Evolutionary conservation across 768 basidiomycete species (phyloP).

Genomic region (Phaeotremella skinneri): DNA sequence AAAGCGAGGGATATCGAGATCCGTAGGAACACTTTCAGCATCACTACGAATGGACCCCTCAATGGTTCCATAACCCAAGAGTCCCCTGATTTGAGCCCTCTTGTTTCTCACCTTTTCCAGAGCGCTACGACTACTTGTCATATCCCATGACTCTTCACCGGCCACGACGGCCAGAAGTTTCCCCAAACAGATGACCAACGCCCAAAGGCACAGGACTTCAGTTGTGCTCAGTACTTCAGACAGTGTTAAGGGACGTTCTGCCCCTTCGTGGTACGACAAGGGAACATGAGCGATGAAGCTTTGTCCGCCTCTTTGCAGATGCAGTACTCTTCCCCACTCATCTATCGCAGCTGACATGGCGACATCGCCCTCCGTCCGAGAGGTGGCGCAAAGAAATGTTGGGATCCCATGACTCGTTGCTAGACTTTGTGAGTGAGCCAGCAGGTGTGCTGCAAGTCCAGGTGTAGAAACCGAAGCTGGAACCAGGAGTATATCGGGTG

Average conservation of each 20-base stretch:
- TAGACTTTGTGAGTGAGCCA: constrained; percentile 12
- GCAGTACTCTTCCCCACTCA: constrained; percentile 9
- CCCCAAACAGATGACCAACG: background rate
- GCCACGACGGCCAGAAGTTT: background rate
- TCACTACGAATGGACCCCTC: no score
- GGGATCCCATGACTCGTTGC: constrained; percentile 13
- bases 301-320: constrained; percentile 14
- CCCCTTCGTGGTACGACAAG: background rate
- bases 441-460: constrained; percentile 7
- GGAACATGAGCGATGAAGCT: constrained; percentile 10
- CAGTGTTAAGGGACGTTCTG: constrained; percentile 4
- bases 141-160: background rate
- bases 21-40: no score
- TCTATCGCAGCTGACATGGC: constrained; percentile 18
- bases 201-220: background rate
- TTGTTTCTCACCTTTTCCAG: no score
- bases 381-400: constrained; percentile 12
- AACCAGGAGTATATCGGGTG: constrained; percentile 11
- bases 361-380: constrained; percentile 1
- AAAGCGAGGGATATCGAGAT: no score
- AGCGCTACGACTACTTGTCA: no score
- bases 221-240: background rate
- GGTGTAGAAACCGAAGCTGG: constrained; percentile 9
- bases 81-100: no score
- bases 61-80: no score